Evolutionary conservation across 2,329 filamentous ascomycete genomes (phyloP), one percentile per base, ranked within the genome.

Genomic region (Talaromyces sp.): DNA sequence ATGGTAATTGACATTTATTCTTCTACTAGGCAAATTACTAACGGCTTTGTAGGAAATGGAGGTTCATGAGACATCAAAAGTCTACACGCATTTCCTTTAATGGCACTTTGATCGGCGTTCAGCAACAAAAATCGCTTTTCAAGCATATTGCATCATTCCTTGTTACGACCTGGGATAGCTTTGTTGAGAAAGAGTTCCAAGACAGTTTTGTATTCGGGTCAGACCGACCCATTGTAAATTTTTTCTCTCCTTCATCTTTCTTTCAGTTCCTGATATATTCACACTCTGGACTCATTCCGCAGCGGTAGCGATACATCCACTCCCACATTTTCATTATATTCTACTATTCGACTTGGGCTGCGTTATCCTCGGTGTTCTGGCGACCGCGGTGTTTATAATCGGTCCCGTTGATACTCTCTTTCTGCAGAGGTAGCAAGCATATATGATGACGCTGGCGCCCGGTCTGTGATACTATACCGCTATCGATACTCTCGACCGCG

Each of bases 1-100:
- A 99, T 99, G 95, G 92, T 95, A 81, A 64, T 88, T 78, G 28
- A 22, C 33, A n/a, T 9, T 30, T 30, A 17, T n/a, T n/a, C n/a
- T 39, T n/a, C 51, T n/a, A 30, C 55, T 39, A 27, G 15, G 5
- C 59, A 58, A 60, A 66, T 63, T 39, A 67, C 81, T 85, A 75
- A 85, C 69, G 44, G 52, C 17, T 19, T n/a, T 11, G 17, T 65
- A 98, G 95, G 95, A 99, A 81, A 99, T 99, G 95, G 95, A 98
- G 82, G 95, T 99, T 71, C 95, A 99, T 77, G 95, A 98, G 79
- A 91, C 89, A 75, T 98, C 95, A 68, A 99, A 98, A 82, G 93
- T 97, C 72, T 97, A 99, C 83, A 99, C 95, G 70, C 95, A 99
- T 84, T 99, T 99, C 85, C 98, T 99, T 84, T 99, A 62, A 60